phyloP scores from a whole-genome alignment of 805 yeast genomes.

The Hanseniaspora thailandica region DNA sequence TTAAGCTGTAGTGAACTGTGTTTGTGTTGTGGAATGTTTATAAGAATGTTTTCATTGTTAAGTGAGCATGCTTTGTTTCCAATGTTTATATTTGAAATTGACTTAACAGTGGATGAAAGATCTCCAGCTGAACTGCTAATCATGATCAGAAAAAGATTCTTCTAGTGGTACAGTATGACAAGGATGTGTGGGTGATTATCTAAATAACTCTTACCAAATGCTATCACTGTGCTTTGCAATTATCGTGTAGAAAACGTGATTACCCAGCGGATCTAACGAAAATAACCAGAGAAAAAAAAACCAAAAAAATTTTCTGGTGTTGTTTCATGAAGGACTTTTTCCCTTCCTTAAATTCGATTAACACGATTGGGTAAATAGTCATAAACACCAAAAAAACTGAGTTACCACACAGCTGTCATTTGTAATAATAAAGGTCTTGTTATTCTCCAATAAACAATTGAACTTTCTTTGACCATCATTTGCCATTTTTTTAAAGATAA shows the following conservation, averaged over 20 bases:
- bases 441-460: no score
- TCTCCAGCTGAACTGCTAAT: neutral
- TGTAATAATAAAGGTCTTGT: no score
- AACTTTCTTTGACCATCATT: no score
- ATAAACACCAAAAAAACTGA: no score
- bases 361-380: no score
- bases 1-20: constrained; percentile 3
- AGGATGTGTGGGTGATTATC: neutral
- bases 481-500: no score
- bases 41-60: constrained; percentile 1
- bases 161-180: neutral
- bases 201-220: neutral
- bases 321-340: neutral
- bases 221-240: no score
- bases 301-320: neutral
- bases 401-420: no score
- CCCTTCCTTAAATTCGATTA: no score
- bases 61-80: neutral
- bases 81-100: neutral
- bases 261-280: neutral
- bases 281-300: neutral
- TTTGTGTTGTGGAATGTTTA: neutral
- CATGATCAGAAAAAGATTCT: neutral
- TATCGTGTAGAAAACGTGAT: neutral
- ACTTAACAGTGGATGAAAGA: neutral